Evolutionary conservation across 1,139 yeast species (phyloP).

Genomic region (Magnusiomyces clavatus): DNA sequence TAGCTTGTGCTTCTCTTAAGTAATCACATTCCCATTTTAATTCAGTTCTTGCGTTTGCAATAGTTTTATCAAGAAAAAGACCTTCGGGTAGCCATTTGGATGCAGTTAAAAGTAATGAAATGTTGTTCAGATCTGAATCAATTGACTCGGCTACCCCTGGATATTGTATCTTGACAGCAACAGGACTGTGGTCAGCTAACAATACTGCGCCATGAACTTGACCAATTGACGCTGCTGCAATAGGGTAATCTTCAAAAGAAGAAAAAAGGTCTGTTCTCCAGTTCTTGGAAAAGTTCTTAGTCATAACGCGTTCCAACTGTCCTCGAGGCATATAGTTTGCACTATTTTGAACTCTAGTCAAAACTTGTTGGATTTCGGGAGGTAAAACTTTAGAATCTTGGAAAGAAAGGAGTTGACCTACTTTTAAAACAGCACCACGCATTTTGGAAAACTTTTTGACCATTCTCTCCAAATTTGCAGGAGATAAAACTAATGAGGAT

Average conservation of each 20-base stretch:
- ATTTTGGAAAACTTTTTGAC: slow-evolving; percentile 82
- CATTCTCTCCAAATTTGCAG: slow-evolving; percentile 78
- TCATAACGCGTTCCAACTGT: slow-evolving; percentile 74
- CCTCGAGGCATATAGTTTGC: slow-evolving; percentile 96
- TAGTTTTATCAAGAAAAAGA: slow-evolving; percentile 80
- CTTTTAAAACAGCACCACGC: slow-evolving; percentile 97
- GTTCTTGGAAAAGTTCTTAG: slow-evolving; percentile 60
- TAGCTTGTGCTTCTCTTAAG: slow-evolving; percentile 75
- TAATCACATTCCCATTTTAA: slow-evolving; percentile 98
- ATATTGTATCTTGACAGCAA: slow-evolving; percentile 94
- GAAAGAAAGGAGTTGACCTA: slow-evolving; percentile 92
- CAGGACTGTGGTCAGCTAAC: slow-evolving; percentile 46
- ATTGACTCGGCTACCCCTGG: slow-evolving; percentile 96
- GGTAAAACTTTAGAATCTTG: slow-evolving; percentile 83
- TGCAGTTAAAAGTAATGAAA: slow-evolving; percentile 75
- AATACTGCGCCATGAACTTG: slow-evolving; percentile 88
- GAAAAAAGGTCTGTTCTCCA: slow-evolving; percentile 70
- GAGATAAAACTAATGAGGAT: slow-evolving; percentile 60
- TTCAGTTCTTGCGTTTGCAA: slow-evolving; percentile 88
- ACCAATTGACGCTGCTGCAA: slow-evolving; percentile 97
- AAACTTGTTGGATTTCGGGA: slow-evolving; percentile 69
- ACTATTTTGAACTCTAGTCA: slow-evolving; percentile 80
- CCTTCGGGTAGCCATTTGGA: slow-evolving; percentile 87
- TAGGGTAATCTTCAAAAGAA: slow-evolving; percentile 77
- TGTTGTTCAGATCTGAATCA: slow-evolving; percentile 85